These are phyloP conservation scores for Liriodendron chinense DNA, from an alignment of 164 flowering plant species.

Conservation along the genomic window DNA sequence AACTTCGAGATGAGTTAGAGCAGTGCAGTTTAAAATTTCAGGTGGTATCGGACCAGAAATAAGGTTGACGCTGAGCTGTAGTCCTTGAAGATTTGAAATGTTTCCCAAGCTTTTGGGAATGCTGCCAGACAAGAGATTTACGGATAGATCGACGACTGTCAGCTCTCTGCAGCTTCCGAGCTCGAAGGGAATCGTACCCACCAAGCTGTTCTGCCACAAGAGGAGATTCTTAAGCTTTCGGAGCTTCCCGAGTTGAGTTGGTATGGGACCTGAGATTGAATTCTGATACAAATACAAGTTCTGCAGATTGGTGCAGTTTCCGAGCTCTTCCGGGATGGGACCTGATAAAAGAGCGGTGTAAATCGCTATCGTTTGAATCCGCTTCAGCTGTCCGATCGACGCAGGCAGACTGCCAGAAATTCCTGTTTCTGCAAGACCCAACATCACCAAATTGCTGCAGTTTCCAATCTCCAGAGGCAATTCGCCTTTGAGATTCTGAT, in stretches of 20 bases:
- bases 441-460: slow-evolving; percentile 57
- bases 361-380: slow-evolving; percentile 68
- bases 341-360: slow-evolving; percentile 77
- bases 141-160: slow-evolving; percentile 62
- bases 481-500: slow-evolving; percentile 76
- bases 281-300: slow-evolving; percentile 84
- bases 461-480: slow-evolving; percentile 83
- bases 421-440: slow-evolving; percentile 91
- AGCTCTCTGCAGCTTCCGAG: slow-evolving; percentile 72
- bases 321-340: slow-evolving; percentile 83
- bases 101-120: slow-evolving; percentile 70
- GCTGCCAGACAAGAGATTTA: slow-evolving; percentile 64
- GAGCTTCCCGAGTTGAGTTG: slow-evolving; percentile 49
- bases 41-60: slow-evolving; percentile 68
- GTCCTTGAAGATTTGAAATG: slow-evolving; percentile 55
- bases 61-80: slow-evolving; percentile 77
- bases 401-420: slow-evolving; percentile 72
- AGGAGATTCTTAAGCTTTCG: slow-evolving; percentile 60
- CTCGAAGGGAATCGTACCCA: slow-evolving; percentile 77
- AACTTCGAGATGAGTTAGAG: slow-evolving; percentile 64
- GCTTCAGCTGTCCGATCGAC: slow-evolving; percentile 65
- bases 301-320: slow-evolving; percentile 73
- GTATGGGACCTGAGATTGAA: slow-evolving; percentile 75
- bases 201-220: slow-evolving; percentile 86
- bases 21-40: slow-evolving; percentile 57